A percentile compares a stretch with the other conserved stretches of the same genome.
phyloP scores from a whole-genome alignment of 768 basidiomycete species.

The Phlebiopsis gigantea region DNA sequence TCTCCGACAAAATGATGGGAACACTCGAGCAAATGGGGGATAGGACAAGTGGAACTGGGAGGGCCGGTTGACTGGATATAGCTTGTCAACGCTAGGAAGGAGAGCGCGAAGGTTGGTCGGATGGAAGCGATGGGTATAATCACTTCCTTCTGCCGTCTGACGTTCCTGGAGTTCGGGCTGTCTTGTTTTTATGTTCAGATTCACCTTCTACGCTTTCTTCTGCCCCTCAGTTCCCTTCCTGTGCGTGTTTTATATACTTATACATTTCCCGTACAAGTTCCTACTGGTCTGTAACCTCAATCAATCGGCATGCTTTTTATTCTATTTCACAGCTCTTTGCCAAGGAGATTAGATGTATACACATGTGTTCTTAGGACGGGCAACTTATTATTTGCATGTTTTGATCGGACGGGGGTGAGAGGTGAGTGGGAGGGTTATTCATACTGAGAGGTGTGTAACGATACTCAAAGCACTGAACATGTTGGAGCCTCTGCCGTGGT shows the following conservation, averaged over 20 bases:
- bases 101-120: neutral
- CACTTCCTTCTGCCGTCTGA: neutral
- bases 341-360: neutral
- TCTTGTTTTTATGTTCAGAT: neutral
- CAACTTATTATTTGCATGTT: too few relatives aligned
- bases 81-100: neutral
- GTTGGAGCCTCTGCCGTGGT: too few relatives aligned
- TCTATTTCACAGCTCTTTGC: neutral
- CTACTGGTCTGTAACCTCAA: conserved; percentile 5
- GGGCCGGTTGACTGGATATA: neutral
- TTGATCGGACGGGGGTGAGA: too few relatives aligned
- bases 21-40: too few relatives aligned
- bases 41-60: neutral
- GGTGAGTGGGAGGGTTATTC: too few relatives aligned
- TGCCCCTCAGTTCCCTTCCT: neutral
- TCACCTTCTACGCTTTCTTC: neutral
- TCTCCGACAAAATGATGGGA: too few relatives aligned
- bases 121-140: conserved; percentile 5
- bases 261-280: neutral
- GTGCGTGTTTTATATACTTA: conserved; percentile 4
- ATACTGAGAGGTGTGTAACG: too few relatives aligned
- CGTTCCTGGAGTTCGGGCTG: neutral
- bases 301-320: conserved; percentile 5
- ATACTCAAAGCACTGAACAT: too few relatives aligned
- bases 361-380: too few relatives aligned